phyloP scores from a whole-genome alignment of 2,329 filamentous ascomycete genomes.

The Curvularia sp. region DNA sequence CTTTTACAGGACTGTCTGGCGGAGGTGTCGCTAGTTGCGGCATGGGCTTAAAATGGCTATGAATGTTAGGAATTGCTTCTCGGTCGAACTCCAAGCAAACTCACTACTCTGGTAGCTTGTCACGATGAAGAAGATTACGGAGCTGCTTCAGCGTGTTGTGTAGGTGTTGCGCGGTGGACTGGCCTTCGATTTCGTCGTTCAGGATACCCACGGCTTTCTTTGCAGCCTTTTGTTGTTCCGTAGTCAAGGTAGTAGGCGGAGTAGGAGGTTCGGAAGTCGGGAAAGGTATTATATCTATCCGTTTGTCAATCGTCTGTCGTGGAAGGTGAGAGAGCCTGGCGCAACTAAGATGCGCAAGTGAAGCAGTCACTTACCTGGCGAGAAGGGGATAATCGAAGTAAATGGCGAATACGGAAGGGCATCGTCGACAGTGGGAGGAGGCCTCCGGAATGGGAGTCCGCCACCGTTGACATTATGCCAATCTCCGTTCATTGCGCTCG shows the following conservation, averaged over 20 bases:
- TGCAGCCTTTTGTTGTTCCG: slow-evolving; percentile 58
- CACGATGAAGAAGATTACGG: slow-evolving; percentile 73
- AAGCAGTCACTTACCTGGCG: slow-evolving; percentile 65
- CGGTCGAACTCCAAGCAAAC: slow-evolving; percentile 29
- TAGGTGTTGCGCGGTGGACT: slow-evolving; percentile 68
- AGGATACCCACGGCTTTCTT: slow-evolving; percentile 68
- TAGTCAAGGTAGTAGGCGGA: slow-evolving; percentile 45
- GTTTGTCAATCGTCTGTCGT: slow-evolving; percentile 25
- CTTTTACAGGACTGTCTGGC: slow-evolving; percentile 35
- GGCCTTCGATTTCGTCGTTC: slow-evolving; percentile 70
- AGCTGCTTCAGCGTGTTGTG: slow-evolving; percentile 77
- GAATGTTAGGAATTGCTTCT: slow-evolving; percentile 19
- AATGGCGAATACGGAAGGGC: slow-evolving; percentile 84
- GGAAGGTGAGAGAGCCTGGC: slow-evolving; percentile 28
- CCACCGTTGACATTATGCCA: slow-evolving; percentile 46
- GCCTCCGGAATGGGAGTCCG: slow-evolving; percentile 43
- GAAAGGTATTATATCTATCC: slow-evolving; percentile 55
- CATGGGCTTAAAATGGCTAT: slow-evolving; percentile 44
- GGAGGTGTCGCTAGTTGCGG: slow-evolving; percentile 42
- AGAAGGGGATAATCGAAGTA: slow-evolving; percentile 79
- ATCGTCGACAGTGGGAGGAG: slow-evolving; percentile 68
- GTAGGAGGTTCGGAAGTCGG: slow-evolving; percentile 52
- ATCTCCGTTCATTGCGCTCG: slow-evolving; percentile 38
- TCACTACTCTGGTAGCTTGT: slow-evolving; percentile 74
- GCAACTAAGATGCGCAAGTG: slow-evolving; percentile 20